Conservation (phyloP, 257 asterid species). For the Fraxinus cuspidata region DNA sequence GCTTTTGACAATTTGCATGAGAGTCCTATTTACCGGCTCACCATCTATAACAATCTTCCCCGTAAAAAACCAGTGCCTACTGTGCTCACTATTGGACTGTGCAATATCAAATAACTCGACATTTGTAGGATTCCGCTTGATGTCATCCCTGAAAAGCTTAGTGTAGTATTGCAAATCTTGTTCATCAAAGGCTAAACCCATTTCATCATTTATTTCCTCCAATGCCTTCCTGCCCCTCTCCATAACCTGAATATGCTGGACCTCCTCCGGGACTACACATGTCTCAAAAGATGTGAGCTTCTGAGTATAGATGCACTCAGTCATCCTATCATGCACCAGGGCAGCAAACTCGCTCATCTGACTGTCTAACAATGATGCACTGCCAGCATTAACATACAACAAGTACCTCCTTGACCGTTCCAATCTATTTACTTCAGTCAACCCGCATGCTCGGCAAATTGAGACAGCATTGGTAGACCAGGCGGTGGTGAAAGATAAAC, state of each 20-base stretch:
- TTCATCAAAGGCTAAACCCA: slow-evolving; percentile 97
- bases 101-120: slow-evolving; percentile 95
- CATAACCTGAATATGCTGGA: slow-evolving; percentile 77
- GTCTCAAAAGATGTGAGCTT: slow-evolving; percentile 82
- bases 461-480: slow-evolving; percentile 98
- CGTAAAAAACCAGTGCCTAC: slow-evolving; percentile 94
- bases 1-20: slow-evolving; percentile 88
- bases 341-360: slow-evolving; percentile 75
- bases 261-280: slow-evolving; percentile 66
- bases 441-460: slow-evolving; percentile 77
- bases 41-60: slow-evolving; percentile 86
- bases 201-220: slow-evolving; percentile 77
- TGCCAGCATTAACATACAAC: slow-evolving; percentile 51
- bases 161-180: slow-evolving; percentile 88
- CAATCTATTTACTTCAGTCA: slow-evolving; percentile 69
- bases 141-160: slow-evolving; percentile 80
- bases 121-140: slow-evolving; percentile 79
- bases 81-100: slow-evolving; percentile 96
- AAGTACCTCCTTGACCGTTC: slow-evolving; percentile 84
- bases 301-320: slow-evolving; percentile 69
- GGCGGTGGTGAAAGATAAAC: slow-evolving; percentile 89
- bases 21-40: slow-evolving; percentile 60
- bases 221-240: slow-evolving; percentile 84
- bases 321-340: slow-evolving; percentile 91
- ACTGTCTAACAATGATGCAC: slow-evolving; percentile 46